Evolutionary conservation across 2,329 filamentous ascomycete genomes (phyloP), one percentile per base, ranked within the genome.

Genomic region (Colletotrichum tropicale): DNA sequence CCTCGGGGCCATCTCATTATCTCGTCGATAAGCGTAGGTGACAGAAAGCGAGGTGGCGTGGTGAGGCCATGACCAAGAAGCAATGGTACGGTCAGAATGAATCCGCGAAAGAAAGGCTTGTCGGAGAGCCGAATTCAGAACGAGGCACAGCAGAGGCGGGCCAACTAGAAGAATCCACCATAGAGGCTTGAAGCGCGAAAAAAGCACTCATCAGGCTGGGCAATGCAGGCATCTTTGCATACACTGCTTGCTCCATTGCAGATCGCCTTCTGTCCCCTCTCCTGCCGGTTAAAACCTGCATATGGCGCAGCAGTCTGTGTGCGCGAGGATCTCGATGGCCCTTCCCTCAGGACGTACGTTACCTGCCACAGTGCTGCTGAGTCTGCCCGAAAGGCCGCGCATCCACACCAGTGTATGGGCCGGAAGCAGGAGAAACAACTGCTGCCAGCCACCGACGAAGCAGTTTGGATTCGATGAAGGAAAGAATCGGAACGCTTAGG

Each of bases 241-340:
- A 21, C 38, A 55, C 8, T 56, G 30, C 64, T 67, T 28, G 55
- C 24, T 72, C 15, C 38, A 16, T 67, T 62, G 73, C 67, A 67
- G 72, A 75, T 75, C 68, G 18, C 32, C 21, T 48, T 61, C 34
- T 55, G 58, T 66, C 72, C 72, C 30, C 72, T 75, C 55, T 43
- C 30, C 64, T 32, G 36, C 72, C 61, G 55, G 61, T 16, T 62
- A 43, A 71, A 61, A n/a, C 38, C 38, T 67, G 69, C 69, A 73
- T 70, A 64, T 18, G 62, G 48, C 64, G 43, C 28, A 48, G 48
- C 61, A 36, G n/a, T 43, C 32, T 32, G 26, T 62, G 56, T 34
- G 55, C 15, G 24, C 38, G 62, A 48, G 28, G 58, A 64, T 68
- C 64, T 65, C 48, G 56, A 73, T 73, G 48, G 16, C 4, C 48